These are phyloP conservation scores for Rhytidiadelphus loreus DNA, from an alignment of 225 moss, liverwort and hornwort genomes.

Conservation along the genomic window DNA sequence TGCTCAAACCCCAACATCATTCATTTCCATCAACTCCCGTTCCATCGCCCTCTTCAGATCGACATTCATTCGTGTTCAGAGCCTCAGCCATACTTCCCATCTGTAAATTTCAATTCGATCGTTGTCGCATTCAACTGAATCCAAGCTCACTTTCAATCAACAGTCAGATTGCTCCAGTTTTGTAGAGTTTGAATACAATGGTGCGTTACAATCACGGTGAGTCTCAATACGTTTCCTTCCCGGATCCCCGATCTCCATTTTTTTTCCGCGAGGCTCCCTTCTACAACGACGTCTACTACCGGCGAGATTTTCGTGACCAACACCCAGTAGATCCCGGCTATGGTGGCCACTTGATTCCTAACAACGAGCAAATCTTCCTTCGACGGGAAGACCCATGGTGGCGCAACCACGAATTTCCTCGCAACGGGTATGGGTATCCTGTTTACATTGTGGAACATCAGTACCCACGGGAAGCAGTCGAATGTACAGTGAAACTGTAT, in stretches of 20 bases:
- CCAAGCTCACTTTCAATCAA: background rate
- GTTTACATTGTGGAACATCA: background rate
- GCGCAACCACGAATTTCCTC: background rate
- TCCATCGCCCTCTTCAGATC: background rate
- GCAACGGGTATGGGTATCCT: background rate
- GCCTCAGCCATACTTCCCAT: background rate
- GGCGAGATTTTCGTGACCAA: background rate
- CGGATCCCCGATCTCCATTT: background rate
- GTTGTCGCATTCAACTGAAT: background rate
- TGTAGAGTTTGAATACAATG: background rate
- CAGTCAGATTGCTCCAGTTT: background rate
- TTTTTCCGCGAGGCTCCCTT: background rate
- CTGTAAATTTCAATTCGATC: background rate
- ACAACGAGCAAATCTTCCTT: background rate
- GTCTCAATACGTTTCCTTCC: background rate
- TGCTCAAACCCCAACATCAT: background rate
- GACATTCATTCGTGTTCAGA: background rate
- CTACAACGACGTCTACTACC: background rate
- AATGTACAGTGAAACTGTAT: background rate
- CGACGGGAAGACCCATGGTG: background rate
- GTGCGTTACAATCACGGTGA: background rate
- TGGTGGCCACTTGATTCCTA: background rate
- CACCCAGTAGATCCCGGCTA: background rate
- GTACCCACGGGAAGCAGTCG: background rate
- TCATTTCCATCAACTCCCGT: background rate